Percentiles rank a stretch among this genome's conserved stretches.
phyloP scores from a whole-genome alignment of 2,329 filamentous ascomycete species.

The Colletotrichum cuscutae region DNA sequence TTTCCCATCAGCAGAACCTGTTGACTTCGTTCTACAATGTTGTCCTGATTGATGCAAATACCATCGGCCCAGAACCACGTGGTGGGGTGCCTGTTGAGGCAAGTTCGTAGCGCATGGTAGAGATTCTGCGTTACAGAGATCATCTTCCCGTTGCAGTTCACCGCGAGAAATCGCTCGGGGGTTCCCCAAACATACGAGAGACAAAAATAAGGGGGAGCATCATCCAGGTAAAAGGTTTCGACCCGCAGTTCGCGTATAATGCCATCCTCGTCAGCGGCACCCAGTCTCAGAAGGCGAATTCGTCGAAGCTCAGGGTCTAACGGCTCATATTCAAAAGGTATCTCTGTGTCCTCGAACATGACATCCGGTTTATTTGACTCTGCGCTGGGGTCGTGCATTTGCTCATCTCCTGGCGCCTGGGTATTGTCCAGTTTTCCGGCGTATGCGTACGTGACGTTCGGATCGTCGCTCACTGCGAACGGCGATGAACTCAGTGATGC shows the following conservation, averaged over 20 bases:
- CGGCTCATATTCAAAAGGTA: background rate
- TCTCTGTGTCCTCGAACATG: background rate
- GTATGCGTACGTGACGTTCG: background rate
- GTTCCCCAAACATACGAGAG: conserved; percentile 27
- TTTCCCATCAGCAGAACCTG: conserved; percentile 15
- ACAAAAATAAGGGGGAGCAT: conserved; percentile 11
- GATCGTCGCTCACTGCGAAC: background rate
- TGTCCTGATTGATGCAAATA: conserved; percentile 22
- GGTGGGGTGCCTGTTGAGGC: background rate
- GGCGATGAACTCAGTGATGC: background rate
- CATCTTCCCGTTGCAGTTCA: conserved; percentile 16
- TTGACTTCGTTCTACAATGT: conserved; percentile 11
- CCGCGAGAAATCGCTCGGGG: background rate
- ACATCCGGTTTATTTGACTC: background rate
- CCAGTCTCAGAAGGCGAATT: conserved; percentile 5
- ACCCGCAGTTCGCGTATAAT: background rate
- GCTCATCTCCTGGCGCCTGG: background rate
- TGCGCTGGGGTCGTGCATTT: background rate
- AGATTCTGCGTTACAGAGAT: conserved; percentile 13
- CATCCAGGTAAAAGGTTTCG: conserved; percentile 9
- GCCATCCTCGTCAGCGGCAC: background rate
- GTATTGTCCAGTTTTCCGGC: conserved; percentile 9
- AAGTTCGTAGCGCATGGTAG: conserved; percentile 10
- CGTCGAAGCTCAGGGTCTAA: background rate
- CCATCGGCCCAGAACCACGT: conserved; percentile 23